Conservation (phyloP, 257 asterid species). For the Solanum pennellii region DNA sequence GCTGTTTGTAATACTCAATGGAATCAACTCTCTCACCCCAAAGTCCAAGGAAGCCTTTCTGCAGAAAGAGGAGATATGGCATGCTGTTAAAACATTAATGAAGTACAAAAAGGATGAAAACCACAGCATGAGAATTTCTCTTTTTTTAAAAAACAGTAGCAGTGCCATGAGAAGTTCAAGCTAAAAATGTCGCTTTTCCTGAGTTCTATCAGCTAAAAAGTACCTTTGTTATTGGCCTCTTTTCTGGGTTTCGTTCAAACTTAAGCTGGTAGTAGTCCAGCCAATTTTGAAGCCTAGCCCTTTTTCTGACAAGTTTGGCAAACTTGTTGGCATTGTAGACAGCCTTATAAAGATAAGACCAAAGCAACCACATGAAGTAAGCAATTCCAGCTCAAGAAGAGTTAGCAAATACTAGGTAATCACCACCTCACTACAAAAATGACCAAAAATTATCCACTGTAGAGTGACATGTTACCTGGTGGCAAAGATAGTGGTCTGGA, state of each 20-base stretch:
- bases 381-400: not conserved
- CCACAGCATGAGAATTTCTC: not conserved
- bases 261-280: conserved; percentile 85
- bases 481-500: conserved; percentile 80
- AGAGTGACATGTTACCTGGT: conserved; percentile 55
- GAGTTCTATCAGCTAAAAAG: not conserved
- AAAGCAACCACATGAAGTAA: conserved; percentile 1
- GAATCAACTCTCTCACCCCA: conserved; percentile 77
- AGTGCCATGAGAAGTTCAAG: not conserved
- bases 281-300: conserved; percentile 86
- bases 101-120: not conserved
- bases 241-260: conserved; percentile 78
- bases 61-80: conserved; percentile 6
- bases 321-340: conserved; percentile 87
- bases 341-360: conserved; percentile 33
- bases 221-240: conserved; percentile 80
- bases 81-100: not conserved
- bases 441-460: not conserved
- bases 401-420: not conserved
- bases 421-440: not conserved
- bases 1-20: conserved; percentile 61
- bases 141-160: not conserved
- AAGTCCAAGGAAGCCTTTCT: conserved; percentile 84
- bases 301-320: conserved; percentile 51
- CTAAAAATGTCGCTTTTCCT: not conserved